These are phyloP conservation scores for Aspergillus ustus DNA, from an alignment of 2,329 filamentous ascomycete species.

Conservation along the genomic window DNA sequence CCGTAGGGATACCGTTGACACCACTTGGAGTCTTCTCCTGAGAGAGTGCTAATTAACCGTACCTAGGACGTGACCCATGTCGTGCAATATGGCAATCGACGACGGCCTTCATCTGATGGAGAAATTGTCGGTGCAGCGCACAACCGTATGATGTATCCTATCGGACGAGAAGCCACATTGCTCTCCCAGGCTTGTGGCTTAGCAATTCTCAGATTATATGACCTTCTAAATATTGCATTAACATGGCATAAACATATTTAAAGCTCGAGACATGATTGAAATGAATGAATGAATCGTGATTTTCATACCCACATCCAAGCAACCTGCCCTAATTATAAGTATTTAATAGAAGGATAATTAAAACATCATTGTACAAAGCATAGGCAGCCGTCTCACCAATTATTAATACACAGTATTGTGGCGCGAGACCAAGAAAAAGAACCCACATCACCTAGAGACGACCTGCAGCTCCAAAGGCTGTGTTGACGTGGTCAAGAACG, in stretches of 20 bases:
- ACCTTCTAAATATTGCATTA: not conserved
- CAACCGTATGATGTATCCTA: too few species aligned
- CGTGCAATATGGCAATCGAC: too few species aligned
- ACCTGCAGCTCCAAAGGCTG: conserved; percentile 36
- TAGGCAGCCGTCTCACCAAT: conserved; percentile 26
- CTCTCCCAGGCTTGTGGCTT: too few species aligned
- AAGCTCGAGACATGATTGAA: conserved; percentile 2
- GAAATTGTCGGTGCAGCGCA: too few species aligned
- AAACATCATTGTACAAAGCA: conserved; percentile 30
- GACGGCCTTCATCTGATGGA: too few species aligned
- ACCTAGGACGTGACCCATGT: too few species aligned
- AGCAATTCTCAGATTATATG: not conserved
- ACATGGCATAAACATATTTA: not conserved
- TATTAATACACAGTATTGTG: conserved; percentile 40
- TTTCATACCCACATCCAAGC: conserved; percentile 15
- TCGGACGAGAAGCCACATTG: too few species aligned
- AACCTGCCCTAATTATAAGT: conserved; percentile 17
- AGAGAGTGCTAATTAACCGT: too few species aligned
- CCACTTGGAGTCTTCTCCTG: too few species aligned
- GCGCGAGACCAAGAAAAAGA: conserved; percentile 22
- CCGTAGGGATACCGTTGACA: not conserved
- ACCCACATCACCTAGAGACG: conserved; percentile 31
- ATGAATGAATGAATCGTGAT: conserved; percentile 10
- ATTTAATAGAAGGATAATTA: conserved; percentile 24
- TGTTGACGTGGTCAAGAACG: conserved; percentile 7